Evolutionary conservation across 2,329 filamentous ascomycete species (phyloP), one percentile per base, ranked within the genome.

Genomic region (Aspergillus aculeatinus): DNA sequence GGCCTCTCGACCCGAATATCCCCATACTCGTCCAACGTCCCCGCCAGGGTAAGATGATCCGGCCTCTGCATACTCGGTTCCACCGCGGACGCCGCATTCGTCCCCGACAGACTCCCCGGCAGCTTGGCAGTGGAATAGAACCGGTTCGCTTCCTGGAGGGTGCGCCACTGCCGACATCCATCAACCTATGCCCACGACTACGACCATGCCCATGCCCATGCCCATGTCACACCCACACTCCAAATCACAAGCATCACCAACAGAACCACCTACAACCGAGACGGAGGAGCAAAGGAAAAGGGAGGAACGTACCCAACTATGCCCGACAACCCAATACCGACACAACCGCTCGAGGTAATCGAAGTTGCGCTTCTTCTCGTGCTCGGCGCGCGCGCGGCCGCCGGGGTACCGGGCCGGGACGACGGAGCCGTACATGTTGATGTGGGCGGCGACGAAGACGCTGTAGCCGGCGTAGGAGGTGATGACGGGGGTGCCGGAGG

Each of bases 401-500:
- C 73, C 73, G 0, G 73, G 73, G 44, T 76, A 76, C 11, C 68
- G 65, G n/a, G 61, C 60, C 1, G 73, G 72, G 0, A 65, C 68
- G 10, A 76, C 69, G 6, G 73, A 74, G 2, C 73, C 73, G 55
- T 76, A 75, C 73, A 76, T 75, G 50, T 76, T 76, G 49, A 76
- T 73, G 48, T 76, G 73, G 3, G 72, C 73, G 10, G 73, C 72
- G 12, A 76, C 73, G 44, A 76, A 76, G 39, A 75, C 67, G 29
- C 73, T 76, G 60, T 75, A 76, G 5, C 73, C 73, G 0, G 73
- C 72, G 55, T 76, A 76, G 2, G 73, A 73, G 1, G 73, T 75
- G 55, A 76, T 74, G 1, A 76, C 69, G 0, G 72, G 65, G 2
- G 73, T 69, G 21, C 65, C 67, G 0, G 70, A 75, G 44, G 67